Evolutionary conservation across 805 yeast species (phyloP).

Genomic region (Spathaspora gorwiae): DNA sequence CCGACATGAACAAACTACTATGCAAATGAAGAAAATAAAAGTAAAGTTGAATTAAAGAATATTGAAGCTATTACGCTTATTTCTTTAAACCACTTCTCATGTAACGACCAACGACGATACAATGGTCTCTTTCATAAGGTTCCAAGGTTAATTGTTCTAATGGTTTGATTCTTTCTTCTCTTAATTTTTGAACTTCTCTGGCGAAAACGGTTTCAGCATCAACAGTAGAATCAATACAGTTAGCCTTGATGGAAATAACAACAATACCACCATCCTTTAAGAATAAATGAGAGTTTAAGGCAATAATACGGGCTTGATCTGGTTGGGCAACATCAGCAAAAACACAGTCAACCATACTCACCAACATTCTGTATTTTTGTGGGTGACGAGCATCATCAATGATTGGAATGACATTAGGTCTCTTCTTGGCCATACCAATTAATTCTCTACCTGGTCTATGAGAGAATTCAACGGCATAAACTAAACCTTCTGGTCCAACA

Average conservation of each 20-base stretch:
- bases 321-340: constrained; percentile 99
- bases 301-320: constrained; percentile 99
- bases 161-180: constrained; percentile 98
- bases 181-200: constrained; percentile 96
- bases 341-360: constrained; percentile 98
- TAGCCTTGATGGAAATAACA: constrained; percentile 97
- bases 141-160: constrained; percentile 97
- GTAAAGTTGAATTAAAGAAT: background rate
- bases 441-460: constrained; percentile 99
- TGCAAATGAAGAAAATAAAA: background rate
- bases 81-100: constrained; percentile 77
- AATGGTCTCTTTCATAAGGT: constrained; percentile 99
- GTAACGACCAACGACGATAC: constrained; percentile 97
- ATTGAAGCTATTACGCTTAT: constrained; percentile 12
- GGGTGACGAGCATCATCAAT: constrained; percentile 99
- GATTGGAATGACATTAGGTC: constrained; percentile 98
- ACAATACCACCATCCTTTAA: constrained; percentile 98
- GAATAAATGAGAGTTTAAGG: constrained; percentile 96
- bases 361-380: constrained; percentile 97
- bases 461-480: constrained; percentile 98
- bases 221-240: constrained; percentile 99
- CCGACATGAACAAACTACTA: background rate
- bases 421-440: constrained; percentile 99
- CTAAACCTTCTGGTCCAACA: constrained; percentile 98
- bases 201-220: constrained; percentile 99